These are phyloP conservation scores for Lyophyllum shimeji DNA, from an alignment of 768 basidiomycete species.

Conservation along the genomic window DNA sequence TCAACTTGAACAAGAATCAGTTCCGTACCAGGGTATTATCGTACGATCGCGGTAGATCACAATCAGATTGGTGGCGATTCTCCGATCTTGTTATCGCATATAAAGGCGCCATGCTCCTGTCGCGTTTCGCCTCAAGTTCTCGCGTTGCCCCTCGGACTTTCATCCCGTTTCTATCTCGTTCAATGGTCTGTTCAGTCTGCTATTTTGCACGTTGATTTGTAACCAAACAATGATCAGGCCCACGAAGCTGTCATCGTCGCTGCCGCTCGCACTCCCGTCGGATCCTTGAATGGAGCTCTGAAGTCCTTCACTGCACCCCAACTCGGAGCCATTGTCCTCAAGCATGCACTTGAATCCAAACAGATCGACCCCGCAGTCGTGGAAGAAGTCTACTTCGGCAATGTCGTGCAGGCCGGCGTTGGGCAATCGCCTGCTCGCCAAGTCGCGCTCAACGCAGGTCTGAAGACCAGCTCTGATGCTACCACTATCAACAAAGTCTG, in stretches of 20 bases:
- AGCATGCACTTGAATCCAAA: constrained; percentile 82
- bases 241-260: constrained; percentile 93
- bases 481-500: constrained; percentile 99
- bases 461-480: constrained; percentile 84
- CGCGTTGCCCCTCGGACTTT: constrained; percentile 37
- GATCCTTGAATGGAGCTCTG: constrained; percentile 87
- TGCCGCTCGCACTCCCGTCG: constrained; percentile 92
- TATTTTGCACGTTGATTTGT: not conserved
- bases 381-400: constrained; percentile 98
- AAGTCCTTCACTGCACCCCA: constrained; percentile 89
- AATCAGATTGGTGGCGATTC: constrained; percentile 21
- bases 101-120: constrained; percentile 44
- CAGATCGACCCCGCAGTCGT: constrained; percentile 77
- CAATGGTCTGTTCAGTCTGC: constrained; percentile 43
- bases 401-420: constrained; percentile 96
- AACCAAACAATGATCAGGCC: constrained; percentile 28
- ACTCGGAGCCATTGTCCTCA: constrained; percentile 86
- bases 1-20: not conserved
- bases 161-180: constrained; percentile 39
- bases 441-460: constrained; percentile 89
- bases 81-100: constrained; percentile 20
- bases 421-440: constrained; percentile 99
- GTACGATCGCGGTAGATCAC: constrained; percentile 35
- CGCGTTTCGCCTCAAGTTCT: constrained; percentile 37
- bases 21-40: constrained; percentile 25